Evolutionary conservation across 768 basidiomycete species (phyloP).

Genomic region (Boletus rubroflammeus): DNA sequence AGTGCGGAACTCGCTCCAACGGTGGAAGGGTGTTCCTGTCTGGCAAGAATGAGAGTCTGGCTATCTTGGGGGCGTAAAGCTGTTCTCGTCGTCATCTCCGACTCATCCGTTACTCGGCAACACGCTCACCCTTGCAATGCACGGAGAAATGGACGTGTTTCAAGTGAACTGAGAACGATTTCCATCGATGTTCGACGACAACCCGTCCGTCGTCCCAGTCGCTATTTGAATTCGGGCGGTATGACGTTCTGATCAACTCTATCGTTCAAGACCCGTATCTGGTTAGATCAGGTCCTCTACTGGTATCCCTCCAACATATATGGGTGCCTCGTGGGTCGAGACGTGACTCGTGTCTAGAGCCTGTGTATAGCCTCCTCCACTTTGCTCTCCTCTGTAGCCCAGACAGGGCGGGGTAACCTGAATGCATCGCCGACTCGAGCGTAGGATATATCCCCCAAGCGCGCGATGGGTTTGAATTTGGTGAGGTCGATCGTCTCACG

Average conservation of each 20-base stretch:
- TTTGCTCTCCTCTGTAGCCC: conserved; percentile 19
- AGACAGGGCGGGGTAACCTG: conserved; percentile 22
- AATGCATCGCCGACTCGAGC: conserved; percentile 29
- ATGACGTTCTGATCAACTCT: too few relatives aligned
- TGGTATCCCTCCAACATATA: neutral
- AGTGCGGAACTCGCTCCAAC: neutral
- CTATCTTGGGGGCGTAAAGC: neutral
- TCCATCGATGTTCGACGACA: neutral
- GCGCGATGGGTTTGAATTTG: conserved; percentile 34
- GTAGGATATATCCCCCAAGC: conserved; percentile 41
- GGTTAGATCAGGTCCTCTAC: neutral
- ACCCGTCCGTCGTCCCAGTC: neutral
- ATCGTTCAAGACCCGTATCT: neutral
- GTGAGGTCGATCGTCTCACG: conserved; percentile 35
- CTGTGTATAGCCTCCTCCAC: neutral
- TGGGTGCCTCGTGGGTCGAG: neutral
- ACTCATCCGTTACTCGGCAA: neutral
- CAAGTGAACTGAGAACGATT: neutral
- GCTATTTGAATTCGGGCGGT: neutral
- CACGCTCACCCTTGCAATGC: neutral
- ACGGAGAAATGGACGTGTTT: neutral
- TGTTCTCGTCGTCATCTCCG: neutral
- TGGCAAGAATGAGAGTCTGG: too few relatives aligned
- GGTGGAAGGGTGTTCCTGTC: neutral
- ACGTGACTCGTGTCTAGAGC: neutral